Evolutionary conservation across 192 early-diverging fungal species (phyloP), one percentile per base, ranked within the genome.

Genomic region (Backusella morwellensis): DNA sequence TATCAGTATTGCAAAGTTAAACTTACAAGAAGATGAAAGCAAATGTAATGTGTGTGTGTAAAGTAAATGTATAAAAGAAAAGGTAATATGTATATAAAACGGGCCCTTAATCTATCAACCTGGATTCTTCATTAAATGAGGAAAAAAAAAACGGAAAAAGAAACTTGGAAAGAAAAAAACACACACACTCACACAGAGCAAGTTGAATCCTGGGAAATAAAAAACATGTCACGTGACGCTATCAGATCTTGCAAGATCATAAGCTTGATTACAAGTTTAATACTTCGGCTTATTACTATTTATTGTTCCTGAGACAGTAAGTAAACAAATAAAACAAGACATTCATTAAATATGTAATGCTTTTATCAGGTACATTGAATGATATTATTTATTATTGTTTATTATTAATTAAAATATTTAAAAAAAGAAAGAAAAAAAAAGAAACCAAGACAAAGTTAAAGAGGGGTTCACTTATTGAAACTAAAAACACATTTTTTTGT

Each of bases 41-140:
- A 50, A 50, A 50, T 50, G 42, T 44, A 44, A 14, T 44, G 42
- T 44, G 14, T 14, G 15, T 17, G 47, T 50, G 47, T 50, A 19
- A 50, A 50, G 1, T 50, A 50, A 17, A 67, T 17, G 35, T 35
- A 35, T 15, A 34, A 67, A 67, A n/a, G 1, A 35, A 68, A 50
- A 50, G 47, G 19, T 50, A 50, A 50, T 50, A 19, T 50, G 17
- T 50, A 50, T 50, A 50, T 19, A 35, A 68, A 12, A 35, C 19
- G 66, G 66, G 66, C 5, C 35, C 35, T 29, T 68, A 68, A 68
- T 35, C 32, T 35, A 35, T 72, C 70, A 72, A 44, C 70, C 70
- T 29, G 70, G 70, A 72, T 72, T 44, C 41, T 47, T 72, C 70
- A 72, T 72, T 40, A 72, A 72, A 44, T 50, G 47, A 50, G 15